Evolutionary conservation across 495 filamentous ascomycete genomes (phyloP).

Genomic region (Hypoxylon fuscum): DNA sequence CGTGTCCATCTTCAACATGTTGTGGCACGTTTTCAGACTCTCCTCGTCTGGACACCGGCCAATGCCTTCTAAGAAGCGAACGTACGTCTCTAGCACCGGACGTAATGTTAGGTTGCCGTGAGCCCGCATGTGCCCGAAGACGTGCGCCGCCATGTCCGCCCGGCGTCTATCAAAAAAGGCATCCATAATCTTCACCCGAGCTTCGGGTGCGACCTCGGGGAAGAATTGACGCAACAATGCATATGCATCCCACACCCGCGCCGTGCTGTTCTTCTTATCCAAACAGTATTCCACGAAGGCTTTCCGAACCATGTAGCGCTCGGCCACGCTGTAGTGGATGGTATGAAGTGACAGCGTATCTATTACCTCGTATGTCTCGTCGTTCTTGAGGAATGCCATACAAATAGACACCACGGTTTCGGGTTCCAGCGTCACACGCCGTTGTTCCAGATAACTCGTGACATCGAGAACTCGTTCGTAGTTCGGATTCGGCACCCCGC

Average conservation of each 20-base stretch:
- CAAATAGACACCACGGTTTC: conserved; percentile 77
- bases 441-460: conserved; percentile 77
- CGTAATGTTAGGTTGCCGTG: conserved; percentile 63
- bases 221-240: conserved; percentile 78
- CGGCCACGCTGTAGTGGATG: conserved; percentile 67
- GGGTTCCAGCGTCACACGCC: conserved; percentile 70
- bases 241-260: conserved; percentile 83
- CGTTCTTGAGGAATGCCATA: conserved; percentile 72
- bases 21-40: conserved; percentile 77
- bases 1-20: conserved; percentile 90
- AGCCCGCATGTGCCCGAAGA: conserved; percentile 90
- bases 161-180: conserved; percentile 80
- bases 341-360: conserved; percentile 77
- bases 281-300: conserved; percentile 72
- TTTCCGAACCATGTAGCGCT: conserved; percentile 69
- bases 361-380: conserved; percentile 76
- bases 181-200: conserved; percentile 79
- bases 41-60: conserved; percentile 70
- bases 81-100: conserved; percentile 78
- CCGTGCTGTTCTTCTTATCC: conserved; percentile 66
- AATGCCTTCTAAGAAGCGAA: conserved; percentile 77
- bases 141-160: conserved; percentile 80
- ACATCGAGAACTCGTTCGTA: conserved; percentile 76
- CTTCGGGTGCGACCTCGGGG: conserved; percentile 69
- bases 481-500: conserved; percentile 58